Evolutionary conservation across 495 filamentous ascomycete species (phyloP).

Genomic region (Penicillium silybi): DNA sequence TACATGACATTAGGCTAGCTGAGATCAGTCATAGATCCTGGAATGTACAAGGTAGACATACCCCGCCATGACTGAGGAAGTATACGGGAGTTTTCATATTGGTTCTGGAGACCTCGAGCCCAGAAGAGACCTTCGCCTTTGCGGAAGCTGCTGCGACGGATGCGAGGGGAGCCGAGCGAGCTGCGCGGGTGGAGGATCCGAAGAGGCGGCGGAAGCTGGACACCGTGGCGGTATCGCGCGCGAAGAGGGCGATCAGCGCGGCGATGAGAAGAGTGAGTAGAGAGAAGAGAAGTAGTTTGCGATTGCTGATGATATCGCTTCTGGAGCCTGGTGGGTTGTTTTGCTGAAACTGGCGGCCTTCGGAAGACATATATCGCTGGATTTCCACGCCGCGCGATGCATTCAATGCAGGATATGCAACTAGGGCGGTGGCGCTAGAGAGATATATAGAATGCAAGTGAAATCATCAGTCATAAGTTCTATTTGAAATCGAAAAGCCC

Average conservation of each 20-base stretch:
- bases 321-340: background rate
- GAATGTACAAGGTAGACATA: conserved; percentile 35
- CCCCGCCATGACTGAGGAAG: conserved; percentile 75
- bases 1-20: conserved; percentile 71
- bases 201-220: conserved; percentile 28
- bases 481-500: background rate
- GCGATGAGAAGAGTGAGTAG: conserved; percentile 15
- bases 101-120: background rate
- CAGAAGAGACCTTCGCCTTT: background rate
- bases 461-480: background rate
- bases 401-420: background rate
- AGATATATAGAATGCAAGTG: background rate
- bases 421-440: background rate
- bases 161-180: conserved; percentile 2
- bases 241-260: conserved; percentile 13
- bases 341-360: conserved; percentile 5
- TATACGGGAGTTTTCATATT: conserved; percentile 61
- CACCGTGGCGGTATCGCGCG: conserved; percentile 29
- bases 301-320: background rate
- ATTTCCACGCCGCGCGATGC: background rate
- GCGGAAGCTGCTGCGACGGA: background rate
- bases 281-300: conserved; percentile 8
- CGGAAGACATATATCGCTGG: conserved; percentile 24
- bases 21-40: background rate
- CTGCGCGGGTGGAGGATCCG: conserved; percentile 12